Conservation (phyloP, 106 monocot genomes). For the Dioscorea zingiberensis region DNA sequence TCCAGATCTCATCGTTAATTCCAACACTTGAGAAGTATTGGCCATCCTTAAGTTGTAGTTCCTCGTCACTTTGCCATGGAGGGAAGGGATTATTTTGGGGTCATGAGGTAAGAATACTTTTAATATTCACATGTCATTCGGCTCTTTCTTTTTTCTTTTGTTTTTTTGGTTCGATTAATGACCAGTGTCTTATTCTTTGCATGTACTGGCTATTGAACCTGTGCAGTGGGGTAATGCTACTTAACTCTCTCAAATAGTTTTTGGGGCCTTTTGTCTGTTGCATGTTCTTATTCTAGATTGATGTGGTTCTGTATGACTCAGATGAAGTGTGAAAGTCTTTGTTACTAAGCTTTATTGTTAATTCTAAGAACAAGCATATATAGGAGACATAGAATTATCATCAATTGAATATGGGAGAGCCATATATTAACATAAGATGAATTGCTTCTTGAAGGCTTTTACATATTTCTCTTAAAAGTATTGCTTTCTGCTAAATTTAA, state of each 20-base stretch:
- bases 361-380: background rate
- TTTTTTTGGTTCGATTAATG: too few species aligned
- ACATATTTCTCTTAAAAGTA: too few species aligned
- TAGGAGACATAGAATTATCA: background rate
- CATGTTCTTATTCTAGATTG: background rate
- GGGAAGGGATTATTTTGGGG: constrained; percentile 90
- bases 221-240: constrained; percentile 74
- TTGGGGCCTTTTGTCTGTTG: background rate
- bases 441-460: too few species aligned
- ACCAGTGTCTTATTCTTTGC: constrained; percentile 2
- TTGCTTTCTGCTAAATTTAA: too few species aligned
- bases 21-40: constrained; percentile 70
- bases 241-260: background rate
- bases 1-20: constrained; percentile 59
- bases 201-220: constrained; percentile 14
- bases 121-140: background rate
- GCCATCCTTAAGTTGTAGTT: constrained; percentile 82
- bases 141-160: background rate
- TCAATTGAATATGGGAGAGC: too few species aligned
- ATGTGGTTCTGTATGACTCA: background rate
- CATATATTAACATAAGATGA: too few species aligned
- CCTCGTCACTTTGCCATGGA: constrained; percentile 63
- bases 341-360: background rate
- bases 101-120: constrained; percentile 67
- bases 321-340: background rate